Evolutionary conservation across 192 early-diverging fungal genomes (phyloP).

Genomic region (Geranomyces variabilis): DNA sequence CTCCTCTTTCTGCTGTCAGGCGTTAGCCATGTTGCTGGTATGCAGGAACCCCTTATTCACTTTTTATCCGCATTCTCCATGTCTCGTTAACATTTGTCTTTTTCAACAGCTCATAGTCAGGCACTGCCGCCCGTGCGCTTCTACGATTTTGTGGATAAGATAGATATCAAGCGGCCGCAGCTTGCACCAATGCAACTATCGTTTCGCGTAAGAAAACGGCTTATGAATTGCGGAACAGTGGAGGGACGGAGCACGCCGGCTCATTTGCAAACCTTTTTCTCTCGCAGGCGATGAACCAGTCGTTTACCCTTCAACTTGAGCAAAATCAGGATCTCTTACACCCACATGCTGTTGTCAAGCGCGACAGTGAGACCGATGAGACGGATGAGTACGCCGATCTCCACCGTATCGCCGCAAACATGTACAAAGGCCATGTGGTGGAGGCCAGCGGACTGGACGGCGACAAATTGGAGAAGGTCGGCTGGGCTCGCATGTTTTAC

Average conservation of each 20-base stretch:
- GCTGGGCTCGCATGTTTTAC: constrained; percentile 35
- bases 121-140: constrained; percentile 30
- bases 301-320: constrained; percentile 25
- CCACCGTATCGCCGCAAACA: constrained; percentile 8
- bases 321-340: constrained; percentile 33
- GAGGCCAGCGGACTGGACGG: constrained; percentile 2
- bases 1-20: too few species aligned
- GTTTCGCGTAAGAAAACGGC: constrained; percentile 18
- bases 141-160: constrained; percentile 37
- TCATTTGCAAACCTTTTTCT: too few species aligned
- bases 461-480: constrained; percentile 1
- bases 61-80: too few species aligned
- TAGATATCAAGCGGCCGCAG: neutral
- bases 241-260: too few species aligned
- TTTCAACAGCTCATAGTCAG: constrained; percentile 1
- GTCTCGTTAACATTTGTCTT: too few species aligned
- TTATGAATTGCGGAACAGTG: too few species aligned
- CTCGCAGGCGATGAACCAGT: constrained; percentile 35
- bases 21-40: too few species aligned
- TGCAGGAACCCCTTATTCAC: too few species aligned
- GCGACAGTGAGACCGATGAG: constrained; percentile 7
- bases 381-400: constrained; percentile 1
- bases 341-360: constrained; percentile 24
- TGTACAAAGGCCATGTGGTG: constrained; percentile 33
- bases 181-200: constrained; percentile 1